These are phyloP conservation scores for Cylindrodendrum hubeiense DNA, from an alignment of 2,329 filamentous ascomycete genomes.

Conservation along the genomic window DNA sequence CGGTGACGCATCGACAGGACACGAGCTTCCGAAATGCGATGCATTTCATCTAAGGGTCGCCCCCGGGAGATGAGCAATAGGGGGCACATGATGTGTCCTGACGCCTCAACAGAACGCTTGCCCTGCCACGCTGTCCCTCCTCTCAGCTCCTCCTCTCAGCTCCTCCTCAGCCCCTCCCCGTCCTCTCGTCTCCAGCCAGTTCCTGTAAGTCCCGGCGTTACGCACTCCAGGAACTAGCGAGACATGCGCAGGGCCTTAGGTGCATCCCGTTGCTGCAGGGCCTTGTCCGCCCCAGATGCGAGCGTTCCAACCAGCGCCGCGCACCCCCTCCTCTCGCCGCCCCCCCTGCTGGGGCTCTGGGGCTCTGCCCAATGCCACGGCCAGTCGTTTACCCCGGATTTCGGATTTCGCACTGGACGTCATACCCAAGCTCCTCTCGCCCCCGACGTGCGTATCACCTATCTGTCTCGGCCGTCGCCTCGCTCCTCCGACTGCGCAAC, in stretches of 20 bases:
- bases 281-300: neutral
- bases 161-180: neutral
- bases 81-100: neutral
- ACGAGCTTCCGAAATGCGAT: neutral
- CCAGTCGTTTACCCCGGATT: constrained; percentile 8
- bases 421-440: neutral
- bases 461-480: constrained; percentile 8
- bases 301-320: neutral
- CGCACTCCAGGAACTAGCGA: constrained; percentile 13
- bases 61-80: neutral
- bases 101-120: neutral
- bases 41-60: neutral
- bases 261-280: constrained; percentile 20
- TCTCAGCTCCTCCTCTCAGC: neutral
- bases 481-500: constrained; percentile 4
- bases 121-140: neutral
- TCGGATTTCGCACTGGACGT: neutral
- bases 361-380: constrained; percentile 8
- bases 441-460: neutral
- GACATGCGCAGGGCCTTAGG: constrained; percentile 12
- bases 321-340: constrained; percentile 2
- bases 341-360: constrained; percentile 9
- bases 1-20: neutral
- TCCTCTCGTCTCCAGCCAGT: neutral
- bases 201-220: constrained; percentile 5